Evolutionary conservation across 352 stramenopile species (phyloP), one percentile per base, ranked within the genome.

Genomic region (Globisporangium megalacanthum): DNA sequence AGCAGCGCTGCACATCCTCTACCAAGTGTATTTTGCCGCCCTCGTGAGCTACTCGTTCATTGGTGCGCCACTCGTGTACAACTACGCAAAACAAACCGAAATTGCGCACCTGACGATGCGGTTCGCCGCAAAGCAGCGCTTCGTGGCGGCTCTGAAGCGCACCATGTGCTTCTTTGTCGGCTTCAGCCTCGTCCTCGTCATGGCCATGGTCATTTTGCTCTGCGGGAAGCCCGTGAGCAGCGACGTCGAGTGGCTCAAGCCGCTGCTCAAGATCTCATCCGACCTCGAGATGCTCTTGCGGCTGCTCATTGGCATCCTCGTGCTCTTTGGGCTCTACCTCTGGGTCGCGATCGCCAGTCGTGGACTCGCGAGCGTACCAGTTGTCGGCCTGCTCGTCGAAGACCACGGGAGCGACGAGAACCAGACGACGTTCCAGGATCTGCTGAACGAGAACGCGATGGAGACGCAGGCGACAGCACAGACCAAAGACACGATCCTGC

Each of bases 21-120:
- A 94, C 65, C 70, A 77, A 44, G 69, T 91, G 2, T 90, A 88
- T 61, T 86, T 94, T 39, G 75, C 70, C 13, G 58, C 65, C 0
- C 59, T 94, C 14, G 75, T 72, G 15, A 55, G 72, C 3, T 90
- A 90, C 64, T 86, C 73, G 37, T 90, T 92, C 51, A 46, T 90
- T 2, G 72, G 76, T 9, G 83, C 82, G 36, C 84, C 84, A 33
- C 77, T 94, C 19, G 77, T 84, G 25, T 94, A 79, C 60, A 85
- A 92, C 60, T 94, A 92, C 60, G 80, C 84, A 6, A 83, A 84
- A 25, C 80, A 94, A 60, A 92, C 80, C 25, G 84, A 92, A 62
- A 84, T 94, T 55, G 79, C 83, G 50, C 85, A 92, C 57, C 70
- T 94, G 58, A 94, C 85, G 37, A 60, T 90, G 46, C 70, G 70